Percentiles rank a stretch among this genome's conserved stretches.
Evolutionary conservation across 2,329 filamentous ascomycete species (phyloP).

Genomic region (Fusarium dlaminii): DNA sequence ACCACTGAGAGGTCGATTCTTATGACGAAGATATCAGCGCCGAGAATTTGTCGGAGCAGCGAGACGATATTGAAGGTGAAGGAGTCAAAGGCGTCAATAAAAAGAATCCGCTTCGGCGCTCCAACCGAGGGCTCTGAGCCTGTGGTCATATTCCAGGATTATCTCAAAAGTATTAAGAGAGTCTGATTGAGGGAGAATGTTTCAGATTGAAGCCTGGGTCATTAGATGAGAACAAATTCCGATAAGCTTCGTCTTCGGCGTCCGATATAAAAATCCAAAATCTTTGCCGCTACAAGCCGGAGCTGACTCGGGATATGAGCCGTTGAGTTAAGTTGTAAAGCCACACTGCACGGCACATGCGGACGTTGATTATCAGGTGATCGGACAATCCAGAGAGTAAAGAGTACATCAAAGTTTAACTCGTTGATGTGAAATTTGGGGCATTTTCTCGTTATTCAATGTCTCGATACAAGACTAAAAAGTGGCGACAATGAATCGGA

Average conservation of each 20-base stretch:
- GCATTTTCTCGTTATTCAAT: background rate
- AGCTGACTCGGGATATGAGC: conserved; percentile 33
- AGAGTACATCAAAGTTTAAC: background rate
- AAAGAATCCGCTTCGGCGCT: conserved; percentile 69
- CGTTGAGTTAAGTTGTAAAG: conserved; percentile 2
- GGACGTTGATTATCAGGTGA: conserved; percentile 22
- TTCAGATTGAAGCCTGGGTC: background rate
- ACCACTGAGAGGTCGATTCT: conserved; percentile 60
- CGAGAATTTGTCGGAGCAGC: conserved; percentile 74
- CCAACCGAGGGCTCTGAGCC: conserved; percentile 28
- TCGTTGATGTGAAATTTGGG: background rate
- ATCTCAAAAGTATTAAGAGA: background rate
- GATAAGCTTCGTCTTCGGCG: conserved; percentile 19
- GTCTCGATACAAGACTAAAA: conserved; percentile 24
- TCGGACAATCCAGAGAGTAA: background rate
- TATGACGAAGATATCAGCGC: conserved; percentile 67
- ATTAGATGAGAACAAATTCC: background rate
- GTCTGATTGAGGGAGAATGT: background rate
- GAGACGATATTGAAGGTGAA: conserved; percentile 96
- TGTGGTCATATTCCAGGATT: conserved; percentile 28
- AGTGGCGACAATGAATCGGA: conserved; percentile 18
- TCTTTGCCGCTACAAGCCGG: conserved; percentile 43
- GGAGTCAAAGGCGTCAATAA: conserved; percentile 95
- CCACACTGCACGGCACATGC: conserved; percentile 1
- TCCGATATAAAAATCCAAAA: conserved; percentile 20